Evolutionary conservation across 2,329 filamentous ascomycete species (phyloP).

Genomic region (Hansfordia pulvinata): DNA sequence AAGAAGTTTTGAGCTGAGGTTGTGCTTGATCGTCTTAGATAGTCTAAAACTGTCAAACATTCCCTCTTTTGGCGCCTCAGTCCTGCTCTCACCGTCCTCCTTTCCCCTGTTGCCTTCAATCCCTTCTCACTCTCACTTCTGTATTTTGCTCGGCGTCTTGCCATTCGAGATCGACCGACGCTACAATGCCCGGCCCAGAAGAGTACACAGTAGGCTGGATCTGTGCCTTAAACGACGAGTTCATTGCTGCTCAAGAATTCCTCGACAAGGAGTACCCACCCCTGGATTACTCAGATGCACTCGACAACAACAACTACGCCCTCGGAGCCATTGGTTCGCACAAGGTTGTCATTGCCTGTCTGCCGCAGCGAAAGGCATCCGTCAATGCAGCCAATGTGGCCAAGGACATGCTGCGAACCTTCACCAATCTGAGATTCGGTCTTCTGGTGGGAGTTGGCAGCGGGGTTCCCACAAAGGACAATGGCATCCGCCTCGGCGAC

Average conservation of each 20-base stretch:
- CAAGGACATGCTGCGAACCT: neutral
- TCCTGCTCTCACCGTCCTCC: no score
- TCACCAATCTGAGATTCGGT: conserved; percentile 3
- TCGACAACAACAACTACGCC: conserved; percentile 4
- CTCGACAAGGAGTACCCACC: conserved; percentile 26
- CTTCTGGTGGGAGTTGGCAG: conserved; percentile 5
- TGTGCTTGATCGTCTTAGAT: no score
- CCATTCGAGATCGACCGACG: no score
- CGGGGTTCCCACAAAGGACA: conserved; percentile 3
- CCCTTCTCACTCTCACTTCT: no score
- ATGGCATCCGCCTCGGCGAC: conserved; percentile 4
- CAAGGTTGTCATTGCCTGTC: conserved; percentile 5
- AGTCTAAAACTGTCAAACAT: no score
- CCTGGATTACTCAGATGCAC: no score
- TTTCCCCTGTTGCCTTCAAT: no score
- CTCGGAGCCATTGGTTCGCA: conserved; percentile 4
- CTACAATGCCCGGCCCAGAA: neutral
- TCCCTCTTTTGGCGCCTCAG: no score
- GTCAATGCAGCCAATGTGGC: conserved; percentile 4
- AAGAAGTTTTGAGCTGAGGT: no score
- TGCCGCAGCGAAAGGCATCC: conserved; percentile 3
- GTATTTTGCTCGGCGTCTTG: no score
- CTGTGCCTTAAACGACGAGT: conserved; percentile 22
- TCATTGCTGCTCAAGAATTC: conserved; percentile 20
- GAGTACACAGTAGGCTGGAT: conserved; percentile 31